A percentile compares a stretch with the other conserved stretches of the same genome.
phyloP scores from a whole-genome alignment of 768 basidiomycete species.

The Collybia nuda region DNA sequence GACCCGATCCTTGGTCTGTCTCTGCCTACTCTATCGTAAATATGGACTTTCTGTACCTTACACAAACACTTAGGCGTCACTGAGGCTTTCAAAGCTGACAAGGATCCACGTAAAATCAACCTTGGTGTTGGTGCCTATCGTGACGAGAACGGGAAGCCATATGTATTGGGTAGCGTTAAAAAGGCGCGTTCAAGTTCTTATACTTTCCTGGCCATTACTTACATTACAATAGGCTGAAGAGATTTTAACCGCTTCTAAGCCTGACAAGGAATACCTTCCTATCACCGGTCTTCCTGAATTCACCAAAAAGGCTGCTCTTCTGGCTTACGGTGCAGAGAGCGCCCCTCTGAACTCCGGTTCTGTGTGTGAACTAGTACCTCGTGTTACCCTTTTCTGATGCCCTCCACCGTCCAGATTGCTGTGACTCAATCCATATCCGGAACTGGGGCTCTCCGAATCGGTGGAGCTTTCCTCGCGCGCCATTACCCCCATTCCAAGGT shows the following conservation, averaged over 20 bases:
- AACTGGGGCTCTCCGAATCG: slow-evolving; percentile 95
- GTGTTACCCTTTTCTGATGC: slow-evolving; percentile 8
- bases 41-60: background rate
- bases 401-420: slow-evolving; percentile 54
- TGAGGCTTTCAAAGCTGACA: slow-evolving; percentile 97
- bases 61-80: slow-evolving; percentile 59
- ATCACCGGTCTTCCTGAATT: slow-evolving; percentile 90
- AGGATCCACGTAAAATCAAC: slow-evolving; percentile 91
- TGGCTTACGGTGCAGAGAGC: slow-evolving; percentile 89
- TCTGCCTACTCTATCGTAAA: slow-evolving; percentile 3
- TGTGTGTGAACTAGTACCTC: slow-evolving; percentile 43
- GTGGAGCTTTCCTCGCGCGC: slow-evolving; percentile 86
- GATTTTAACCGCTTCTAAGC: slow-evolving; percentile 56
- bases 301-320: slow-evolving; percentile 81
- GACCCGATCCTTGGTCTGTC: slow-evolving; percentile 85
- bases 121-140: slow-evolving; percentile 97
- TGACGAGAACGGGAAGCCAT: slow-evolving; percentile 93
- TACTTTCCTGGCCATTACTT: slow-evolving; percentile 1
- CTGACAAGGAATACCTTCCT: slow-evolving; percentile 95
- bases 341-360: slow-evolving; percentile 67
- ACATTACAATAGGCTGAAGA: slow-evolving; percentile 66
- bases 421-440: slow-evolving; percentile 96
- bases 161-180: slow-evolving; percentile 85
- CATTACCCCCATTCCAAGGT: slow-evolving; percentile 85
- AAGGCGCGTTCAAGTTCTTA: slow-evolving; percentile 48